Percentiles rank a stretch among this genome's conserved stretches.
Conservation (phyloP, 2,329 filamentous ascomycete species). For the Curvularia hawaiiensis region DNA sequence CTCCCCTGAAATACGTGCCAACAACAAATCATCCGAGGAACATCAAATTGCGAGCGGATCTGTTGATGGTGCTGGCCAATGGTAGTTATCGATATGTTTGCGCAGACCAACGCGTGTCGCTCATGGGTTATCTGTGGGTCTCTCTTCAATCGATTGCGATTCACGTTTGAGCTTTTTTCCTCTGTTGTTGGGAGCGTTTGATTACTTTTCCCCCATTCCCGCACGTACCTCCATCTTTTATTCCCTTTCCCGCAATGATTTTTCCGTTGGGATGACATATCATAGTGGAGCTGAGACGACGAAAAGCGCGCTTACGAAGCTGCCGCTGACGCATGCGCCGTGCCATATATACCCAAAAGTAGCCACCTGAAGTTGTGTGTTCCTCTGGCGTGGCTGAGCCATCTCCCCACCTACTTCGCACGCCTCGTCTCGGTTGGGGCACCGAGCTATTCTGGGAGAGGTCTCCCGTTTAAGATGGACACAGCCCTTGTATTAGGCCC, state of each 20-base stretch:
- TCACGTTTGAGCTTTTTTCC: background rate
- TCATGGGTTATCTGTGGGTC: constrained; percentile 9
- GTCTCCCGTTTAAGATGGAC: background rate
- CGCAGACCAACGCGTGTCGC: constrained; percentile 13
- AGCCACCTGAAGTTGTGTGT: background rate
- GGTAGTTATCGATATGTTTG: background rate
- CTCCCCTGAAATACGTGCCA: background rate
- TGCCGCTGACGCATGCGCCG: background rate
- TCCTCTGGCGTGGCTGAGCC: background rate
- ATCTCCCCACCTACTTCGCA: background rate
- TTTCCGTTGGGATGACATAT: background rate
- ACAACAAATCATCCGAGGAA: background rate
- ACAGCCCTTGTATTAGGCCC: background rate
- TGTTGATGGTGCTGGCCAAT: background rate
- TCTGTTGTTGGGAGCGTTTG: background rate
- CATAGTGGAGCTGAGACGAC: background rate
- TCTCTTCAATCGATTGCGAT: background rate
- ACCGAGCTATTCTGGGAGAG: background rate
- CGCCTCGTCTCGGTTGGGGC: background rate
- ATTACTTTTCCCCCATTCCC: background rate
- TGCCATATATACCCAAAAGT: background rate
- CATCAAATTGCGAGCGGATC: background rate
- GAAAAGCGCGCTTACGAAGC: background rate
- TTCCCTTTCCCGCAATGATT: background rate
- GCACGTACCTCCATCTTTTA: background rate